Evolutionary conservation across 441 rosid genomes (phyloP).

Genomic region (Melastoma candidum): DNA sequence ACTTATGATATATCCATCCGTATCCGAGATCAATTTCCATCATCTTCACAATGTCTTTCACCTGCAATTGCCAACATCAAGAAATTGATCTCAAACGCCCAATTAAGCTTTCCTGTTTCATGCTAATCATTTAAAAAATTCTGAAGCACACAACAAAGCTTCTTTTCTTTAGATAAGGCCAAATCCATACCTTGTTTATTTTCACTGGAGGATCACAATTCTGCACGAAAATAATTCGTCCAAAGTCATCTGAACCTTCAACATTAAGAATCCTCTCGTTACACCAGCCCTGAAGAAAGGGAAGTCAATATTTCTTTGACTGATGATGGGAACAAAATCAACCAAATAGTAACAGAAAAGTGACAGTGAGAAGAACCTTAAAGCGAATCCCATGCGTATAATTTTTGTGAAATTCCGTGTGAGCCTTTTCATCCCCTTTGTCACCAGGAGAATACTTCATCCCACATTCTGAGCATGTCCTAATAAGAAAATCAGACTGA

Average conservation of each 20-base stretch:
- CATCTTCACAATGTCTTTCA: constrained; percentile 60
- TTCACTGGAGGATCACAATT: constrained; percentile 48
- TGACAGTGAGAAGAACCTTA: constrained; percentile 31
- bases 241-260: constrained; percentile 19
- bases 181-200: constrained; percentile 47
- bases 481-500: constrained; percentile 80
- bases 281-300: constrained; percentile 45
- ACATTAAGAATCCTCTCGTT: constrained; percentile 45
- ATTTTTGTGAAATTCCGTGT: constrained; percentile 45
- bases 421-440: constrained; percentile 63
- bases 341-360: background rate
- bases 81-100: background rate
- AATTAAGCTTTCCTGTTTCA: background rate
- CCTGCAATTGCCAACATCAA: constrained; percentile 29
- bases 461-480: constrained; percentile 50
- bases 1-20: constrained; percentile 71
- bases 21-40: constrained; percentile 75
- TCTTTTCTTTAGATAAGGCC: background rate
- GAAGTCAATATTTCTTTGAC: background rate
- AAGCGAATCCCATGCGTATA: constrained; percentile 61
- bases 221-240: constrained; percentile 46
- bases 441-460: constrained; percentile 64
- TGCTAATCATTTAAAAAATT: background rate
- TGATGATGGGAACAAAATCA: constrained; percentile 7
- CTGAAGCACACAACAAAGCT: too few relatives aligned